Conservation (phyloP, 2,329 filamentous ascomycete species). For the Hymenoscyphus salicellus region DNA sequence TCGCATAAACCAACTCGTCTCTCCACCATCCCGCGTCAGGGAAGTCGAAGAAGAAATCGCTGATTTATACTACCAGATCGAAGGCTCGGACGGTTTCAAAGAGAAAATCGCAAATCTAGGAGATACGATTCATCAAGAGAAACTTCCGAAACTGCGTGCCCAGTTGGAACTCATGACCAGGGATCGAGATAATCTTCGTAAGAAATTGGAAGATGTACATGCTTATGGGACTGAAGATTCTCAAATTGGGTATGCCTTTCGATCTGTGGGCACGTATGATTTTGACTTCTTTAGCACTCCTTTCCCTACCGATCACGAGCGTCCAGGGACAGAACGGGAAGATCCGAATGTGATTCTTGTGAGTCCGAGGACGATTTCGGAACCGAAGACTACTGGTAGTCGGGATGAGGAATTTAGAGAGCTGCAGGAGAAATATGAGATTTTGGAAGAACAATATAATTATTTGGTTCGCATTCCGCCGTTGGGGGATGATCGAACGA, state of each 20-base stretch:
- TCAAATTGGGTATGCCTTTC: not conserved
- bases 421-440: not conserved
- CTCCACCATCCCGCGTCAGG: not conserved
- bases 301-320: not conserved
- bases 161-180: not conserved
- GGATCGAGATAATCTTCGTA: not conserved
- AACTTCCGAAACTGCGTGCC: not conserved
- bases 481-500: not conserved
- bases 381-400: not conserved
- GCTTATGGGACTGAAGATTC: not conserved
- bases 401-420: not conserved
- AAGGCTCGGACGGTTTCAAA: not conserved
- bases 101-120: not conserved
- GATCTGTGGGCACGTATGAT: not conserved
- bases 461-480: not conserved
- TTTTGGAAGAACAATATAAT: not conserved
- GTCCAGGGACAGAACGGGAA: not conserved
- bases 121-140: not conserved
- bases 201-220: not conserved
- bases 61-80: slow-evolving; percentile 1
- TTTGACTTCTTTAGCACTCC: slow-evolving; percentile 1
- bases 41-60: not conserved
- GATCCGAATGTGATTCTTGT: not conserved
- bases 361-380: not conserved
- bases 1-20: not conserved